phyloP scores from a whole-genome alignment of 2,329 filamentous ascomycete species.

The Emmonsia crescens region DNA sequence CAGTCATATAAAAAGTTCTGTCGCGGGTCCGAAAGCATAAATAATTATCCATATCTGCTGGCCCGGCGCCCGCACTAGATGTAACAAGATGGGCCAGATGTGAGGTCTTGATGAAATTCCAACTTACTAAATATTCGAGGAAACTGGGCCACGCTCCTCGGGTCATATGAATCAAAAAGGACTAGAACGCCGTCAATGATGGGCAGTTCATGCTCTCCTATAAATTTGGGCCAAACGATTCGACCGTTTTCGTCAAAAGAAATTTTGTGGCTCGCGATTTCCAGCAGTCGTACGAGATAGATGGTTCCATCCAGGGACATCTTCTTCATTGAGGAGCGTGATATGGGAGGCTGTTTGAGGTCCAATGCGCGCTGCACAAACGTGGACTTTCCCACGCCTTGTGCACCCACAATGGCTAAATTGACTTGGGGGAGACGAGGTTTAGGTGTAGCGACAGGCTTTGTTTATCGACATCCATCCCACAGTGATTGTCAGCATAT shows the following conservation, averaged over 20 bases:
- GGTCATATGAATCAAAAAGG: constrained; percentile 77
- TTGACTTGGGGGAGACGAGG: constrained; percentile 43
- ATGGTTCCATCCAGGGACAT: constrained; percentile 46
- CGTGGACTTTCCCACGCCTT: constrained; percentile 47
- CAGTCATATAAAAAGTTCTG: neutral
- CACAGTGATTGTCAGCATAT: neutral
- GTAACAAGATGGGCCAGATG: constrained; percentile 9
- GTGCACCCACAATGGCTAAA: constrained; percentile 46
- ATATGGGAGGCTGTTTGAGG: constrained; percentile 35
- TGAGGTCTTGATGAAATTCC: constrained; percentile 7
- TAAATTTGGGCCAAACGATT: constrained; percentile 41
- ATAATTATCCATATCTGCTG: neutral
- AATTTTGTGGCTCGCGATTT: constrained; percentile 44
- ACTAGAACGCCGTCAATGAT: constrained; percentile 73
- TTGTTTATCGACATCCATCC: neutral
- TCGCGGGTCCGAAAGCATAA: neutral
- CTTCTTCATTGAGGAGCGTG: constrained; percentile 38
- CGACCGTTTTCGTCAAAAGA: constrained; percentile 38
- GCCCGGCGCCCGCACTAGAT: constrained; percentile 2
- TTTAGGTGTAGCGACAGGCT: constrained; percentile 17
- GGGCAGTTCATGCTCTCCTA: constrained; percentile 58
- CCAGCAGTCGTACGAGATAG: constrained; percentile 48
- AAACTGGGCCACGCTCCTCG: constrained; percentile 61
- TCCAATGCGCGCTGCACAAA: constrained; percentile 49
- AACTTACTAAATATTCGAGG: constrained; percentile 68